A percentile compares a stretch with the other conserved stretches of the same genome.
These are phyloP conservation scores for Chlorencoelia australis DNA, from an alignment of 2,329 filamentous ascomycete genomes.

Conservation along the genomic window DNA sequence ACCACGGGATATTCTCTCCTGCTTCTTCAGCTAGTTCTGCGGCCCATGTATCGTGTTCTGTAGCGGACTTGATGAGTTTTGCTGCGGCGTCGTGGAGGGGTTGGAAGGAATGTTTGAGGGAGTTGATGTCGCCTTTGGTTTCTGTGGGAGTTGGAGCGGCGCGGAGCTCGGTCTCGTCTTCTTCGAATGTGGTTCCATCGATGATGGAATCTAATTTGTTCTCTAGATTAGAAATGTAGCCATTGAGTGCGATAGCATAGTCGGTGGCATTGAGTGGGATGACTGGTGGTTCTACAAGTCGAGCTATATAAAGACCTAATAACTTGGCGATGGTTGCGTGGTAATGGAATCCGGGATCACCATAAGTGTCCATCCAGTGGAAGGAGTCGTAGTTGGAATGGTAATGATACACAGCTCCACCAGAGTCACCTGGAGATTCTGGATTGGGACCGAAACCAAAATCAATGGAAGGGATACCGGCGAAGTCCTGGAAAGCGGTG, in stretches of 20 bases:
- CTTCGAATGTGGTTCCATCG: conserved; percentile 13
- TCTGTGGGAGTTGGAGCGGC: conserved; percentile 13
- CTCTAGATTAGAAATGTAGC: conserved; percentile 24
- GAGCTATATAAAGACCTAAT: conserved; percentile 38
- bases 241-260: conserved; percentile 26
- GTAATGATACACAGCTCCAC: conserved; percentile 57
- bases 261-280: conserved; percentile 41
- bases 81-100: conserved; percentile 20
- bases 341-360: conserved; percentile 55
- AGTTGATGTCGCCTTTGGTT: conserved; percentile 14
- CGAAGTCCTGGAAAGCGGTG: conserved; percentile 54
- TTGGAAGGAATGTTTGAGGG: conserved; percentile 20
- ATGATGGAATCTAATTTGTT: conserved; percentile 20
- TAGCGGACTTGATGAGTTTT: conserved; percentile 16
- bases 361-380: conserved; percentile 72
- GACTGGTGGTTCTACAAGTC: conserved; percentile 39
- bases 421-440: conserved; percentile 9
- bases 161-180: conserved; percentile 23
- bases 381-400: conserved; percentile 80
- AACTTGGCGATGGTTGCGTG: conserved; percentile 49
- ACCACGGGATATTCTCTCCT: conserved; percentile 58
- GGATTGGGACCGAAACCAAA: conserved; percentile 39
- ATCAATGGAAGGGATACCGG: conserved; percentile 42
- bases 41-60: conserved; percentile 22
- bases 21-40: conserved; percentile 32